Evolutionary conservation across 305 asterid genomes (phyloP), one percentile per base, ranked within the genome.

Genomic region (Rubia occidens): DNA sequence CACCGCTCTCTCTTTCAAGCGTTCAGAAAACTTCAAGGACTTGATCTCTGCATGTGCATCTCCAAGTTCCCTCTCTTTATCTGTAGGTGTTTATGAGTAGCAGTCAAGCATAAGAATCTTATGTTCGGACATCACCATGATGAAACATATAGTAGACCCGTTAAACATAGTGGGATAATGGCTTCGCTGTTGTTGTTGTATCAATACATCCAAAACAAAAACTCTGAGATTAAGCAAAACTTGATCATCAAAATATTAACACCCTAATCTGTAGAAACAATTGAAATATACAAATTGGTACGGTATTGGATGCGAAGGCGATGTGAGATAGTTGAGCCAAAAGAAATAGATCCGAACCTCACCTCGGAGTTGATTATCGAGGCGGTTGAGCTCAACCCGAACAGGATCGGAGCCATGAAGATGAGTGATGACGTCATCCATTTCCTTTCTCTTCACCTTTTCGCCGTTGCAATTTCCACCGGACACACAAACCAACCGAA

Each of bases 341-440:
- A 32, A 32, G 35, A 47, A 47, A 13, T 14, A 51, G 58, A 51
- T 51, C 58, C 21, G 35, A 56, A 8, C 14, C 35, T 18, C 35
- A 67, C 98, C 96, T 89, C 95, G 84, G 67, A 85, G 76, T 77
- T 89, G 88, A 75, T 91, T 91, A 8, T 92, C 98, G n/a, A 92
- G 98, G 76, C 95, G 95, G 79, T 83, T 84, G 79, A 92, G 96
- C 83, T 92, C 96, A 66, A 89, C 80, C 67, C 95, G 95, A 78
- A 92, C 85, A 6, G 98, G 96, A 88, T 92, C 96, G 63, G 96
- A 92, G 77, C 96, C 96, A 76, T 89, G 96, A 78, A 89, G 72
- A n/a, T 86, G 83, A 11, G 85, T 78, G 44, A 89, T 68, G 72
- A 88, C 15, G 81, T 88, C 93, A 76, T 92, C 98, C 58, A 75